Evolutionary conservation across 345 rosid species (phyloP).

Genomic region (Pistacia vera): DNA sequence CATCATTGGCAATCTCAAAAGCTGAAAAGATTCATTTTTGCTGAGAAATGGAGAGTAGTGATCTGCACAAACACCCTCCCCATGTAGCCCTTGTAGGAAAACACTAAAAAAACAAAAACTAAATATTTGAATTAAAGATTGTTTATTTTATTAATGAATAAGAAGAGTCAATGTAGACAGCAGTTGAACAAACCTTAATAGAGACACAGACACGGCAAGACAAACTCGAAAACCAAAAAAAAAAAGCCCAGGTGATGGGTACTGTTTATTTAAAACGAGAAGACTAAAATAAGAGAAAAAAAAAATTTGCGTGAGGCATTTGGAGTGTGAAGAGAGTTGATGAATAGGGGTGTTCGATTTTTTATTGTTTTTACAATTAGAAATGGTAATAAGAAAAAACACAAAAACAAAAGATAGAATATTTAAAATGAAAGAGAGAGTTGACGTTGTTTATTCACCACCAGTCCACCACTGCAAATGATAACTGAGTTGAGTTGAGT

Average conservation of each 20-base stretch:
- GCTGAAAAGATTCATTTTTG: conserved; percentile 31
- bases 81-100: neutral
- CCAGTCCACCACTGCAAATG: too few relatives aligned
- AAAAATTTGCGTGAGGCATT: neutral
- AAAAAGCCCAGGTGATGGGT: conserved; percentile 13
- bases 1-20: conserved; percentile 46
- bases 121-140: neutral
- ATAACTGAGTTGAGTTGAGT: too few relatives aligned
- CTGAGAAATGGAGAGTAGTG: conserved; percentile 26
- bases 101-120: conserved; percentile 5
- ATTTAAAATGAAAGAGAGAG: too few relatives aligned
- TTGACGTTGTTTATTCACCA: too few relatives aligned
- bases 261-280: conserved; percentile 8
- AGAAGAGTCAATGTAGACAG: conserved; percentile 14
- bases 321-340: neutral
- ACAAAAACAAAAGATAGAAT: neutral
- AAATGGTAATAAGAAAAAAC: too few relatives aligned
- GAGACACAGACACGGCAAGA: conserved; percentile 19
- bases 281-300: neutral
- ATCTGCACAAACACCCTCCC: conserved; percentile 23
- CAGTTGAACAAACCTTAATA: conserved; percentile 46
- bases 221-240: conserved; percentile 14
- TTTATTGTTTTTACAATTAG: neutral
- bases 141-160: neutral
- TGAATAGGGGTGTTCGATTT: neutral